phyloP scores from a whole-genome alignment of 768 basidiomycete species.

The Coprinopsis strossmayeri region DNA sequence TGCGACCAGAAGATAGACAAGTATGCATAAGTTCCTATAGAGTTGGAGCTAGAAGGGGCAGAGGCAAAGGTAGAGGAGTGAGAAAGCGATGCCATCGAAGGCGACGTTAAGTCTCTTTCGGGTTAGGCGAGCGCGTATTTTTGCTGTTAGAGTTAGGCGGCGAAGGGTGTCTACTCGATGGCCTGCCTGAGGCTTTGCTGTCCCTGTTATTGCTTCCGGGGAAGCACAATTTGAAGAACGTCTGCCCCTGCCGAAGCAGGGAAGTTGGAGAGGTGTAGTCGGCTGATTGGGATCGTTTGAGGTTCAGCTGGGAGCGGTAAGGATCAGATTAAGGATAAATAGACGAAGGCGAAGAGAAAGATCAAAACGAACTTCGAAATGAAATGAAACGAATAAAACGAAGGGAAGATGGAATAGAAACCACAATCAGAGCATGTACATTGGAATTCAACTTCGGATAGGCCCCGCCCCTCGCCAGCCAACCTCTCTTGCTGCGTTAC shows the following conservation, averaged over 20 bases:
- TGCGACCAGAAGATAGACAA: too few species aligned
- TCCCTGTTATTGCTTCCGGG: background rate
- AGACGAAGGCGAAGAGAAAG: too few species aligned
- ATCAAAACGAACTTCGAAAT: too few species aligned
- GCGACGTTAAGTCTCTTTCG: conserved; percentile 31
- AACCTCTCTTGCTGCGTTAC: conserved; percentile 54
- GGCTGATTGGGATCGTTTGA: conserved; percentile 21
- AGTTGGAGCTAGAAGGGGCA: too few species aligned
- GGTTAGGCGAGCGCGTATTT: too few species aligned
- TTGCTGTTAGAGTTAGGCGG: conserved; percentile 17
- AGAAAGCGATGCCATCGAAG: conserved; percentile 36
- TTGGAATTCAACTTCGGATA: too few species aligned
- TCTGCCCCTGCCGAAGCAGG: conserved; percentile 30
- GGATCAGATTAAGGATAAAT: too few species aligned
- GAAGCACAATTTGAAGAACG: conserved; percentile 72
- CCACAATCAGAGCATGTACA: too few species aligned
- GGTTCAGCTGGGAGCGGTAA: conserved; percentile 7
- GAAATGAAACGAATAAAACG: too few species aligned
- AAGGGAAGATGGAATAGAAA: too few species aligned
- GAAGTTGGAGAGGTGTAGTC: conserved; percentile 19
- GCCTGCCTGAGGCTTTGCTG: conserved; percentile 23
- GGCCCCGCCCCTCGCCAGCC: conserved; percentile 22
- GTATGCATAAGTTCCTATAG: too few species aligned
- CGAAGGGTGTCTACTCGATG: conserved; percentile 23
- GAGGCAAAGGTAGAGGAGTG: too few species aligned